phyloP scores from a whole-genome alignment of 371 early-diverging fungal species.

The Encephalitozoon hellem region DNA sequence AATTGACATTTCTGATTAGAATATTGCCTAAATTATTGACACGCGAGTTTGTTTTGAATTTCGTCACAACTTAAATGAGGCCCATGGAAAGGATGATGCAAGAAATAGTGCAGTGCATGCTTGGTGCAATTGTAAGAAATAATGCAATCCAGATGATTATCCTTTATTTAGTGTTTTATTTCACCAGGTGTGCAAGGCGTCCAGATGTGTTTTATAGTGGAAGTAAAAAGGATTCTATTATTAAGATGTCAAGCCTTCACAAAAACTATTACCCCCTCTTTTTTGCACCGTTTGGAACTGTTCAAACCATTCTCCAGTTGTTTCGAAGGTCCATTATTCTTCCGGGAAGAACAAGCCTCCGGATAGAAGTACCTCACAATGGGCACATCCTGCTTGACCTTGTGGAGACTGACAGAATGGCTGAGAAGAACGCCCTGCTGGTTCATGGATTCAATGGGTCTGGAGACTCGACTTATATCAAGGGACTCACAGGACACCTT shows the following conservation, averaged over 20 bases:
- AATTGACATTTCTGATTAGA: not conserved
- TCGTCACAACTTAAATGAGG: not conserved
- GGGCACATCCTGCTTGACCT: constrained; percentile 42
- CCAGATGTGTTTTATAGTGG: constrained; percentile 4
- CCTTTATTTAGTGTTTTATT: constrained; percentile 6
- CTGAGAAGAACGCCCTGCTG: constrained; percentile 49
- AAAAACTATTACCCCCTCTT: constrained; percentile 42
- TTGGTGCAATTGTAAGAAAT: not conserved
- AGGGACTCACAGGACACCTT: constrained; percentile 41
- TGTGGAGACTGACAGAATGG: constrained; percentile 18
- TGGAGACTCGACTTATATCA: constrained; percentile 46
- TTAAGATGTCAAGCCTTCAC: constrained; percentile 46
- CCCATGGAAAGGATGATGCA: not conserved
- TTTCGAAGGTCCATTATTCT: constrained; percentile 3
- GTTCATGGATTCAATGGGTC: constrained; percentile 60
- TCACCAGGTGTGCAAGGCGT: not conserved
- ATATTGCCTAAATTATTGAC: not conserved
- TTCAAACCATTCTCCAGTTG: constrained; percentile 44
- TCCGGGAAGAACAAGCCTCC: not conserved
- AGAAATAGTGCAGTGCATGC: not conserved
- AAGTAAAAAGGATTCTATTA: constrained; percentile 5
- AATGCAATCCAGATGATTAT: not conserved
- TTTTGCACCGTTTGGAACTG: constrained; percentile 34
- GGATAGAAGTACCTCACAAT: constrained; percentile 32
- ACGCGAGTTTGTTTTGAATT: not conserved